A percentile compares a stretch with the other conserved stretches of the same genome.
phyloP scores from a whole-genome alignment of 345 rosid species.

The Salix exigua region DNA sequence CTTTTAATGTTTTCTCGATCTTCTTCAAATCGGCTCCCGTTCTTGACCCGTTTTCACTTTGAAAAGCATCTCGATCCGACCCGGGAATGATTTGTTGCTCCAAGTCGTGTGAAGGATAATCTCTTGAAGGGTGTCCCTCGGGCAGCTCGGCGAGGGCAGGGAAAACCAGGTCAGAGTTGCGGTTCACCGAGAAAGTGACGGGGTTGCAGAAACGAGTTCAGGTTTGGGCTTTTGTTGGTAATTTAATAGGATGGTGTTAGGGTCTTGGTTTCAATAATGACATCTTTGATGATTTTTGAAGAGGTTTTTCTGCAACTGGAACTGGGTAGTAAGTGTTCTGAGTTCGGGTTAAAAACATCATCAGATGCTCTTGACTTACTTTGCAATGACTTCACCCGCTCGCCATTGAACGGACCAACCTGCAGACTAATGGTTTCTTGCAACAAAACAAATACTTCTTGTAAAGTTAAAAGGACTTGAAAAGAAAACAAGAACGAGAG shows the following conservation, averaged over 20 bases:
- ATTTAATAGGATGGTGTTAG: not conserved
- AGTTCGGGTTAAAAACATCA: conserved; percentile 62
- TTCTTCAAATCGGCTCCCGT: conserved; percentile 80
- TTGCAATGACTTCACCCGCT: conserved; percentile 70
- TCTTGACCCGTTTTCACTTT: conserved; percentile 73
- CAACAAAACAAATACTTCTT: no score
- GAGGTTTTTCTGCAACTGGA: conserved; percentile 64
- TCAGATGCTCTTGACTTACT: conserved; percentile 90
- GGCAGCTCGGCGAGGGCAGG: conserved; percentile 73
- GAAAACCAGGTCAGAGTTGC: conserved; percentile 43
- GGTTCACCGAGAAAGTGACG: conserved; percentile 34
- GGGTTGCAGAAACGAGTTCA: conserved; percentile 25
- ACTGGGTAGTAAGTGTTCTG: conserved; percentile 43
- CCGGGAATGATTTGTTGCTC: conserved; percentile 49
- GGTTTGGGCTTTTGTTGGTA: conserved; percentile 16
- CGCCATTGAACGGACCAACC: conserved; percentile 46
- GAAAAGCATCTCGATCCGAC: conserved; percentile 77
- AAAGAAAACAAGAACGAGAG: not conserved
- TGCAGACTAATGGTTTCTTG: not conserved
- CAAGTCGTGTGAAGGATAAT: conserved; percentile 1
- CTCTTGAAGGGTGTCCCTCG: conserved; percentile 83
- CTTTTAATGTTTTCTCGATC: conserved; percentile 66
- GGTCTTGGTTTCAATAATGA: conserved; percentile 45
- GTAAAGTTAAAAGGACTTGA: no score
- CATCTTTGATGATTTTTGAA: conserved; percentile 60